phyloP scores from a whole-genome alignment of 1,284 basidiomycete species.

The Ustilago curta region DNA sequence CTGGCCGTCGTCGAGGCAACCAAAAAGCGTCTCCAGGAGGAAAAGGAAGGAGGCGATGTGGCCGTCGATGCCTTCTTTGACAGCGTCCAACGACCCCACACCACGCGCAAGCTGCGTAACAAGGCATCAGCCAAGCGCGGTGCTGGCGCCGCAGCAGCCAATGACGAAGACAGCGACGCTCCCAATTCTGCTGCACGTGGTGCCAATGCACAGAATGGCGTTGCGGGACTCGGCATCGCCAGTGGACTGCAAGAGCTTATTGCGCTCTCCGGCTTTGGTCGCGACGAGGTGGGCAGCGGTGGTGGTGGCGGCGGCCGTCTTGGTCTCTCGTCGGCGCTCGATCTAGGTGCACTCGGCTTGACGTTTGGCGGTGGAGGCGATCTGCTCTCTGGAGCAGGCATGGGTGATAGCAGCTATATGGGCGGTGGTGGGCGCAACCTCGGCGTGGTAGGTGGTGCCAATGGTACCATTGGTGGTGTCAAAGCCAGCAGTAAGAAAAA shows the following conservation, averaged over 20 bases:
- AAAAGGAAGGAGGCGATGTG: slow-evolving; percentile 66
- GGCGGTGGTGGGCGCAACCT: slow-evolving; percentile 40
- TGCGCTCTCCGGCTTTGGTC: slow-evolving; percentile 51
- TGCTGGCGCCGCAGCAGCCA: slow-evolving; percentile 14
- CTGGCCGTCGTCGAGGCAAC: slow-evolving; percentile 65
- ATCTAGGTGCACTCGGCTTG: slow-evolving; percentile 44
- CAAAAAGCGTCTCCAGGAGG: slow-evolving; percentile 62
- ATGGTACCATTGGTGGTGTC: slow-evolving; percentile 38
- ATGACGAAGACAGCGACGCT: slow-evolving; percentile 41
- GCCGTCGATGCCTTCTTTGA: slow-evolving; percentile 61
- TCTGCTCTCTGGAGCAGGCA: slow-evolving; percentile 48
- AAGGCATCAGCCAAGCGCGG: slow-evolving; percentile 49
- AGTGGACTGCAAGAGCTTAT: slow-evolving; percentile 53
- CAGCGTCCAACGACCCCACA: slow-evolving; percentile 60
- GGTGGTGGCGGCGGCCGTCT: slow-evolving; percentile 25
- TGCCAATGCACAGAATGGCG: slow-evolving; percentile 15
- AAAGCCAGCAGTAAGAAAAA: slow-evolving; percentile 52
- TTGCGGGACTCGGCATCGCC: slow-evolving; percentile 28
- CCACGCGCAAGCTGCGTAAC: slow-evolving; percentile 68
- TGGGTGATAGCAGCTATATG: slow-evolving; percentile 62
- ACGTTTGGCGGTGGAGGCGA: slow-evolving; percentile 50
- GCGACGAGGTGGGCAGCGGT: slow-evolving; percentile 31
- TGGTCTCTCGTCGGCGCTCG: slow-evolving; percentile 29
- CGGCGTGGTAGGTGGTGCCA: slow-evolving; percentile 32
- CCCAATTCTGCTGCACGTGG: slow-evolving; percentile 18